These are phyloP conservation scores for Neotropicomus parvogracilis DNA, from an alignment of 1,284 basidiomycete genomes.

Conservation along the genomic window DNA sequence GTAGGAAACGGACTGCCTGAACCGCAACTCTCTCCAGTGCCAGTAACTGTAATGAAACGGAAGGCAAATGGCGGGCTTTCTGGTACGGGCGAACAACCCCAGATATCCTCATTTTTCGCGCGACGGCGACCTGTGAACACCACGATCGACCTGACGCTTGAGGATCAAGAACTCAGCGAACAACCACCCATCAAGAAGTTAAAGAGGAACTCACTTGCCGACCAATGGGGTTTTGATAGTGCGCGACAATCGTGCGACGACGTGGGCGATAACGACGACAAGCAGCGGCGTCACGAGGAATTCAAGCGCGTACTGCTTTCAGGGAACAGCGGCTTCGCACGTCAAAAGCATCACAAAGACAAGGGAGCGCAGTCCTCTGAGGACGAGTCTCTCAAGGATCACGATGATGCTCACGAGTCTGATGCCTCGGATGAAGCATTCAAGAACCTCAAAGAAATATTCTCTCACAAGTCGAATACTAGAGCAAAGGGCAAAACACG, in stretches of 20 bases:
- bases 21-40: not conserved
- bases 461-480: conserved; percentile 40
- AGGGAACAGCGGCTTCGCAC: conserved; percentile 39
- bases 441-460: conserved; percentile 45
- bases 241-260: conserved; percentile 23
- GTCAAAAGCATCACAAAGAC: conserved; percentile 5
- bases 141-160: conserved; percentile 54
- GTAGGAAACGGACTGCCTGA: conserved; percentile 1
- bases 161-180: conserved; percentile 36
- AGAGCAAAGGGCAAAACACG: conserved; percentile 34
- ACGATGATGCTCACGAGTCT: conserved; percentile 30
- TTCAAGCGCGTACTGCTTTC: conserved; percentile 56
- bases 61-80: conserved; percentile 6
- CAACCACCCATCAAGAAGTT: conserved; percentile 40
- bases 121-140: conserved; percentile 29
- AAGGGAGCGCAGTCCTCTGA: conserved; percentile 14
- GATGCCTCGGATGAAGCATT: conserved; percentile 49
- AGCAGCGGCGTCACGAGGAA: conserved; percentile 41
- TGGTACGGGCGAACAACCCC: conserved; percentile 35
- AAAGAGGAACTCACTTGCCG: conserved; percentile 19
- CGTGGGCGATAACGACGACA: conserved; percentile 15
- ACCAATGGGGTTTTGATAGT: conserved; percentile 38
- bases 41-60: conserved; percentile 21
- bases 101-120: conserved; percentile 58
- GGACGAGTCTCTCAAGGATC: conserved; percentile 25